These are phyloP conservation scores for Aspergillus sp. DNA, from an alignment of 2,329 filamentous ascomycete species.

Conservation along the genomic window DNA sequence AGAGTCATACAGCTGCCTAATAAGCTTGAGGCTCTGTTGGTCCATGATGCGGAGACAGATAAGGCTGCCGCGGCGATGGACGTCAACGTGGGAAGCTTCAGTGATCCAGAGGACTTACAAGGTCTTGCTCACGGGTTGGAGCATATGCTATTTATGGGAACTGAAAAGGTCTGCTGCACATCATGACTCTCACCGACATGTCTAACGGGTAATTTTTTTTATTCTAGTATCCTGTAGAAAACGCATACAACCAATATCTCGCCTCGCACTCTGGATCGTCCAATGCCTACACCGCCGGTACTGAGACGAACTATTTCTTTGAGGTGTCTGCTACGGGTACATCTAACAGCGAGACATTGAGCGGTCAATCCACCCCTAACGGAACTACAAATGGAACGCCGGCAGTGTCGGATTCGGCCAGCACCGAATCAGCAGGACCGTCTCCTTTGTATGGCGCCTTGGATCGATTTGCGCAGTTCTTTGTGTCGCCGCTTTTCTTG, in stretches of 20 bases:
- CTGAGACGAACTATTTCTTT: conserved; percentile 97
- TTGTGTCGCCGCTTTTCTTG: conserved; percentile 83
- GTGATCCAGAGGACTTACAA: conserved; percentile 84
- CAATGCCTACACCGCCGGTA: conserved; percentile 91
- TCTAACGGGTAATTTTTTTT: not conserved
- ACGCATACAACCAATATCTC: conserved; percentile 92
- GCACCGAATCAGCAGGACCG: conserved; percentile 16
- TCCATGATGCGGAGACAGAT: conserved; percentile 92
- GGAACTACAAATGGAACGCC: conserved; percentile 26
- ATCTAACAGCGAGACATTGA: conserved; percentile 33
- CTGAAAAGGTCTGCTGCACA: conserved; percentile 68
- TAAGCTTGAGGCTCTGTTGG: conserved; percentile 83
- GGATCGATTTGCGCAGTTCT: conserved; percentile 92
- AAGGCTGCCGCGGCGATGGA: conserved; percentile 95
- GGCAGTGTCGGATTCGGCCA: conserved; percentile 1
- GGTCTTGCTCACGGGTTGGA: conserved; percentile 96
- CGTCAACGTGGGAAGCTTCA: conserved; percentile 94
- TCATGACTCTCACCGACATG: not conserved
- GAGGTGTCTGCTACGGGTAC: conserved; percentile 80
- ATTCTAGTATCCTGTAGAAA: conserved; percentile 79
- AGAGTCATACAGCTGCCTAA: conserved; percentile 83
- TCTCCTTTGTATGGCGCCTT: conserved; percentile 78
- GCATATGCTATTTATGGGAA: conserved; percentile 97
- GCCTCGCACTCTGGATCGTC: conserved; percentile 86
- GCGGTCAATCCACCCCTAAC: conserved; percentile 25